Conservation (phyloP, 2,329 filamentous ascomycete genomes). For the Diaporthe australafricana region DNA sequence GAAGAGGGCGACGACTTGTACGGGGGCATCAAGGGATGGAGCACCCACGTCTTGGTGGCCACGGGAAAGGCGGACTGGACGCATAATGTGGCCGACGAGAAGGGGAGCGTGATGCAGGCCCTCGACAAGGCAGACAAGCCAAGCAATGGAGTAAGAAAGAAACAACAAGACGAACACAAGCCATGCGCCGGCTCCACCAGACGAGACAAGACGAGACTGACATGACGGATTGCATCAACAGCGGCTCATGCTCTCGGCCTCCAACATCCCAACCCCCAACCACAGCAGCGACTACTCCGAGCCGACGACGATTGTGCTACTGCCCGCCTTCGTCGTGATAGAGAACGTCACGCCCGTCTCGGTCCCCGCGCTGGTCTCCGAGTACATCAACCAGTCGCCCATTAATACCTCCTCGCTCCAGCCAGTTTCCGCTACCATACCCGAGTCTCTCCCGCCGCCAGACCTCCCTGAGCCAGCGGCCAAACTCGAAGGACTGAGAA, state of each 20-base stretch:
- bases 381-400: slow-evolving; percentile 77
- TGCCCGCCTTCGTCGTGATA: slow-evolving; percentile 86
- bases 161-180: no score
- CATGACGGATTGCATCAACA: slow-evolving; percentile 47
- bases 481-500: slow-evolving; percentile 48
- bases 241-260: slow-evolving; percentile 91
- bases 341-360: slow-evolving; percentile 84
- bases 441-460: slow-evolving; percentile 45
- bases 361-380: slow-evolving; percentile 77
- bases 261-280: slow-evolving; percentile 86
- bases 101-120: slow-evolving; percentile 85
- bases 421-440: slow-evolving; percentile 47
- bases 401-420: slow-evolving; percentile 77
- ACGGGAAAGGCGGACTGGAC: slow-evolving; percentile 98
- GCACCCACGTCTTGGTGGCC: slow-evolving; percentile 88
- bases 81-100: slow-evolving; percentile 87
- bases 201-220: slow-evolving; percentile 5
- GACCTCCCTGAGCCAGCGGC: slow-evolving; percentile 44
- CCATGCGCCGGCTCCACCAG: no score
- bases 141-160: slow-evolving; percentile 72
- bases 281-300: slow-evolving; percentile 71
- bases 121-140: slow-evolving; percentile 70
- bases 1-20: slow-evolving; percentile 85
- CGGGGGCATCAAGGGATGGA: slow-evolving; percentile 87
- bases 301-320: slow-evolving; percentile 83